These are phyloP conservation scores for Gnaphalium uliginosum DNA, from an alignment of 129 eudicot species.

Conservation along the genomic window DNA sequence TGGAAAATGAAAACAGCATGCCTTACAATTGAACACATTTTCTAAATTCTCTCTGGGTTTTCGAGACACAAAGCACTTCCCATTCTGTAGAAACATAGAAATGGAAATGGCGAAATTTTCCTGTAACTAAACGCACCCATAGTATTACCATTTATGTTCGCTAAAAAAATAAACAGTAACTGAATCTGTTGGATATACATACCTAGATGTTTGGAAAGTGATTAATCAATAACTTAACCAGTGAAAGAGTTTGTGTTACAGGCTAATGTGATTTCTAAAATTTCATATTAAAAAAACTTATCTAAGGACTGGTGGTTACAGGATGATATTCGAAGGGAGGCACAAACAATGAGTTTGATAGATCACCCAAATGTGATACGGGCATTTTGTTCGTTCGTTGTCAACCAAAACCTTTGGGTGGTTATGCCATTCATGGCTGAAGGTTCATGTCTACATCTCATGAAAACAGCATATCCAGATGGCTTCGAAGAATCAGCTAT, in stretches of 20 bases:
- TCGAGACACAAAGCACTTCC: no score
- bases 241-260: not conserved
- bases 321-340: conserved; percentile 99
- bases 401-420: conserved; percentile 91
- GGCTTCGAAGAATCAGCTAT: conserved; percentile 95
- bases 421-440: conserved; percentile 99
- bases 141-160: not conserved
- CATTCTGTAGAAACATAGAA: no score
- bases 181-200: no score
- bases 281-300: conserved; percentile 19
- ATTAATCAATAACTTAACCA: not conserved
- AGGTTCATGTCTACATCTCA: conserved; percentile 98
- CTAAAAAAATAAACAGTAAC: not conserved
- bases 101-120: no score
- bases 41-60: no score
- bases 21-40: not conserved
- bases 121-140: no score
- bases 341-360: conserved; percentile 87
- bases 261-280: not conserved
- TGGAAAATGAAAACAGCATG: not conserved
- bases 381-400: conserved; percentile 92
- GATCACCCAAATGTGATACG: conserved; percentile 90
- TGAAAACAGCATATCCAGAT: conserved; percentile 91
- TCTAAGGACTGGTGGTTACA: conserved; percentile 40
- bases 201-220: no score